Conservation (phyloP, 179 eudicot species). For the Silene coronaria region DNA sequence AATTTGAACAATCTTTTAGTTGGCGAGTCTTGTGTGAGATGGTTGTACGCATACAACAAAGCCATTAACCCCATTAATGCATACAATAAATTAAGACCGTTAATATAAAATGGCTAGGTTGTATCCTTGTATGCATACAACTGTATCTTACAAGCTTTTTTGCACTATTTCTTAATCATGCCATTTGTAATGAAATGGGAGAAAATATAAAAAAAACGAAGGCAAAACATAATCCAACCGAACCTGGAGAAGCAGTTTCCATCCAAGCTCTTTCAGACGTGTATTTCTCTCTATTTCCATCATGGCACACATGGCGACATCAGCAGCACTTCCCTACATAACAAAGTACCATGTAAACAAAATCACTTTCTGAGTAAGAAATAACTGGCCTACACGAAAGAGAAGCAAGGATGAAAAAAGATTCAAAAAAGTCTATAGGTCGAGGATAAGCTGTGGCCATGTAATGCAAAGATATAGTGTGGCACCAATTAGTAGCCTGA, state of each 20-base stretch:
- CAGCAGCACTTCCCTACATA: slow-evolving; percentile 95
- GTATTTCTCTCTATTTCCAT: slow-evolving; percentile 60
- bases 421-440: neutral
- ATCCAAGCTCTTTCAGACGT: slow-evolving; percentile 79
- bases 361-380: neutral
- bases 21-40: neutral
- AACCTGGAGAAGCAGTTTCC: slow-evolving; percentile 93
- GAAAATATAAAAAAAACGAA: neutral
- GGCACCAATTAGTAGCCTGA: neutral
- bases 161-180: neutral
- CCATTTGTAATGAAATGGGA: slow-evolving; percentile 1
- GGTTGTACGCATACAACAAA: neutral
- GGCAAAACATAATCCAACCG: neutral
- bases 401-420: neutral
- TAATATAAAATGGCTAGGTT: neutral
- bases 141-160: neutral
- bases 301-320: slow-evolving; percentile 99
- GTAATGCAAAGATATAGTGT: neutral
- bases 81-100: neutral
- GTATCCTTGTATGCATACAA: neutral
- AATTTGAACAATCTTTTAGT: neutral
- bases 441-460: neutral
- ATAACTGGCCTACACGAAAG: neutral
- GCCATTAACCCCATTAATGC: neutral
- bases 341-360: neutral